Conservation (phyloP, 1,284 basidiomycete species). For the Heliocybe sulcata region DNA sequence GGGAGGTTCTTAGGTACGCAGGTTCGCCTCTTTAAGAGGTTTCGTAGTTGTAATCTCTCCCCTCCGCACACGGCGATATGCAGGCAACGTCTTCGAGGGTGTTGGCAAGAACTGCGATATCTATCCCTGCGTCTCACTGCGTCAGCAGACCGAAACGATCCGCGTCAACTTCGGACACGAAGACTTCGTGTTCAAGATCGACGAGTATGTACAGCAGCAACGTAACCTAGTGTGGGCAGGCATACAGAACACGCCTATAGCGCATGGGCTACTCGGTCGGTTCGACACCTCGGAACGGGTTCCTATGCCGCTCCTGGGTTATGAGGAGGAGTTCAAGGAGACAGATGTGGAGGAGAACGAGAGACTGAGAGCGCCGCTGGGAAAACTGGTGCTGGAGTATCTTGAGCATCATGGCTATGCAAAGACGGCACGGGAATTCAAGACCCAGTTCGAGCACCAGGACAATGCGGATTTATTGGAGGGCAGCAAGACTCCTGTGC, state of each 20-base stretch:
- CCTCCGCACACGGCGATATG: neutral
- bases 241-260: conserved; percentile 45
- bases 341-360: conserved; percentile 17
- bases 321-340: no score
- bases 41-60: neutral
- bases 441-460: conserved; percentile 30
- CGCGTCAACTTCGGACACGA: conserved; percentile 83
- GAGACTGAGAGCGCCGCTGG: conserved; percentile 34
- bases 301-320: neutral
- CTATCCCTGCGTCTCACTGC: conserved; percentile 84
- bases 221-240: conserved; percentile 55
- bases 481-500: conserved; percentile 1
- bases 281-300: conserved; percentile 5
- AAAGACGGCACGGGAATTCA: conserved; percentile 59
- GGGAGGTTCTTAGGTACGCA: conserved; percentile 66
- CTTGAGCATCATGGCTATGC: conserved; percentile 77
- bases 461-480: neutral
- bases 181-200: conserved; percentile 84
- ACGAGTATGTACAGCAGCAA: conserved; percentile 66
- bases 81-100: conserved; percentile 67
- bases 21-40: neutral
- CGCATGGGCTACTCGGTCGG: conserved; percentile 7
- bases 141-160: conserved; percentile 65
- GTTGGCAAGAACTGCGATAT: conserved; percentile 59
- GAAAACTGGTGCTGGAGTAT: conserved; percentile 72